A percentile compares a stretch with the other conserved stretches of the same genome.
Conservation (phyloP, 2,329 filamentous ascomycete genomes). For the Trichoderma endophyticum region DNA sequence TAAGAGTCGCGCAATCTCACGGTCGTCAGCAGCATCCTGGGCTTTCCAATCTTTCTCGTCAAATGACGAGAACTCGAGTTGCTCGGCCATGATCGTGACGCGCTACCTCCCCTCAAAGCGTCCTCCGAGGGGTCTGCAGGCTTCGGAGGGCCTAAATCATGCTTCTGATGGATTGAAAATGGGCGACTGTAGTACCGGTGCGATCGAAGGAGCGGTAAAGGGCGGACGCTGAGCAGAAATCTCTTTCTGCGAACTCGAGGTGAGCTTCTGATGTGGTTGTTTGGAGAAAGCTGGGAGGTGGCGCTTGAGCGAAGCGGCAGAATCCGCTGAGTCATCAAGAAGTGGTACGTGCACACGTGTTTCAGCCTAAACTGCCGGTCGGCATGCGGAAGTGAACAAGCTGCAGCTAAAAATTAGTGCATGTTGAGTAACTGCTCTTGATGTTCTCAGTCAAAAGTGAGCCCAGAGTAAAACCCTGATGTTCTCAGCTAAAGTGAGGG, state of each 20-base stretch:
- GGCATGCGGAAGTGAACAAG: neutral
- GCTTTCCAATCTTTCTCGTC: slow-evolving; percentile 38
- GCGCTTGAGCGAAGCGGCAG: neutral
- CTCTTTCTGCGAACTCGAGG: neutral
- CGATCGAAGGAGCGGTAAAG: neutral
- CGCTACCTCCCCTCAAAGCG: slow-evolving; percentile 25
- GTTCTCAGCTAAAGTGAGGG: neutral
- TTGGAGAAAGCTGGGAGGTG: neutral
- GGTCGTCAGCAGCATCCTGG: slow-evolving; percentile 50
- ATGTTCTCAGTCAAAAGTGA: neutral
- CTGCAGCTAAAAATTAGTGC: neutral
- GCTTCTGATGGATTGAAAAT: slow-evolving; percentile 18
- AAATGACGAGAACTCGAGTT: slow-evolving; percentile 35
- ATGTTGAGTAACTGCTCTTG: neutral
- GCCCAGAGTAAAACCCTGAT: neutral
- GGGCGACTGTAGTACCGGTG: neutral
- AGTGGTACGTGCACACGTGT: slow-evolving; percentile 6
- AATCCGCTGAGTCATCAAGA: slow-evolving; percentile 1
- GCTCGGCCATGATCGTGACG: slow-evolving; percentile 33
- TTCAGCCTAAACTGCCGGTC: neutral
- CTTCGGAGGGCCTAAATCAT: slow-evolving; percentile 27
- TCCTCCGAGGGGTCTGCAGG: slow-evolving; percentile 25
- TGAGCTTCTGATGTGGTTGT: neutral
- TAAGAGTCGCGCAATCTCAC: slow-evolving; percentile 44
- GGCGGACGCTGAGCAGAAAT: neutral